Percentiles rank a stretch among this genome's conserved stretches.
Evolutionary conservation across 139 green algal species (phyloP).

Genomic region (Chlamydomonas sp.): DNA sequence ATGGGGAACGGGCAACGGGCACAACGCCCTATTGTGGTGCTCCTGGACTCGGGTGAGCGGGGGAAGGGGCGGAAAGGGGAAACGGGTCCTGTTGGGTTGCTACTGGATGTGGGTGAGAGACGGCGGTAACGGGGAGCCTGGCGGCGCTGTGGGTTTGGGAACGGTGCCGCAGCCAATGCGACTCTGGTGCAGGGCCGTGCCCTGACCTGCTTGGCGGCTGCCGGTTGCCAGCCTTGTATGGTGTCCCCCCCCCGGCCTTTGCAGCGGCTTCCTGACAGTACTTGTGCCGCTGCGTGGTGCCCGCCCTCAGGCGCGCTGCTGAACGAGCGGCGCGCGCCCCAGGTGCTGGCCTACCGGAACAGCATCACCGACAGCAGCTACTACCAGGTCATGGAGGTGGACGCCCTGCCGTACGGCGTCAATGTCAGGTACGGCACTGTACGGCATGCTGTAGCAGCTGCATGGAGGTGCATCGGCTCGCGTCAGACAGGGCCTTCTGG

Average conservation of each 20-base stretch:
- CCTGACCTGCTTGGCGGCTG: neutral
- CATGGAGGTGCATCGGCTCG: too few relatives aligned
- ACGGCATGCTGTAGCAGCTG: neutral
- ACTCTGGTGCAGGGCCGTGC: too few relatives aligned
- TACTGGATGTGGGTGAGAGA: too few relatives aligned
- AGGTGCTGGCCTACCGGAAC: slow-evolving; percentile 37
- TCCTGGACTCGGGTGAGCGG: neutral
- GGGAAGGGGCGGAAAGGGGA: neutral
- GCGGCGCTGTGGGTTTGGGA: too few relatives aligned
- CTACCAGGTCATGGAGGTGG: slow-evolving; percentile 39
- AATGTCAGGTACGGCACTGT: slow-evolving; percentile 15
- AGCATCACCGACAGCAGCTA: slow-evolving; percentile 39
- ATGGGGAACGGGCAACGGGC: neutral
- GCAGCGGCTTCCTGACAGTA: too few relatives aligned
- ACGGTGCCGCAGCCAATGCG: too few relatives aligned
- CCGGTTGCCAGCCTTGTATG: neutral
- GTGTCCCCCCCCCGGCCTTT: neutral
- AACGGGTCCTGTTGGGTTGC: neutral
- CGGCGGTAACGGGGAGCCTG: too few relatives aligned
- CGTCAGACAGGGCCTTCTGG: too few relatives aligned
- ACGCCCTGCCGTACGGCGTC: slow-evolving; percentile 22
- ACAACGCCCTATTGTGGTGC: too few relatives aligned
- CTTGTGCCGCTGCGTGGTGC: too few relatives aligned
- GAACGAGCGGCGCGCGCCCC: slow-evolving; percentile 24
- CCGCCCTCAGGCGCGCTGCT: slow-evolving; percentile 7